Conservation (phyloP, 2,329 filamentous ascomycete species). For the Chaetomium sp. region DNA sequence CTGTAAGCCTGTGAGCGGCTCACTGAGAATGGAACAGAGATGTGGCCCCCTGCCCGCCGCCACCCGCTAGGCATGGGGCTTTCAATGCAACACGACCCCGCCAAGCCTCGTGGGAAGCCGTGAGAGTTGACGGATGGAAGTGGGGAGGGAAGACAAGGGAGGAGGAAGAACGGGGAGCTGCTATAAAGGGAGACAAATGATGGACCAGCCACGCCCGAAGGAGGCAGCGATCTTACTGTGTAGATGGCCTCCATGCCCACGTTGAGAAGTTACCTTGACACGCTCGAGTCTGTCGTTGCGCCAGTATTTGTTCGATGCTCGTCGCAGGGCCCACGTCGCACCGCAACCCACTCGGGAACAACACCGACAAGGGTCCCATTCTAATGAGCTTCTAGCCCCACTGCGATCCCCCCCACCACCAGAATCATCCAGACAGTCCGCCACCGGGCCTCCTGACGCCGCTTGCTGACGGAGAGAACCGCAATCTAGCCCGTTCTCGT, state of each 20-base stretch:
- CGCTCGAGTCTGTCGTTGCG: neutral
- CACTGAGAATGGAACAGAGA: neutral
- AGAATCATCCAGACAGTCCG: neutral
- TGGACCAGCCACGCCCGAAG: neutral
- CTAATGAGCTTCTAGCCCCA: neutral
- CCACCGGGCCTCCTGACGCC: neutral
- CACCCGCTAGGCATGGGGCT: neutral
- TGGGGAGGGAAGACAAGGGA: conserved; percentile 1
- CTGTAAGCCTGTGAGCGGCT: no score
- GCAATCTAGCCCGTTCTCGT: neutral
- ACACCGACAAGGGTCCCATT: conserved; percentile 3
- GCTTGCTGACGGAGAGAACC: neutral
- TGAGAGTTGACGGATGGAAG: neutral
- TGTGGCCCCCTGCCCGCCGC: conserved; percentile 12
- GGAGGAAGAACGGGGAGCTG: neutral
- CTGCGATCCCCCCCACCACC: neutral
- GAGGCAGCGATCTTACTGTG: neutral
- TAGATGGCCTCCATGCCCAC: neutral
- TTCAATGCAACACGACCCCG: conserved; percentile 9
- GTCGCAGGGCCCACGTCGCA: neutral
- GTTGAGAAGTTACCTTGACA: neutral
- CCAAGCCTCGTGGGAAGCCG: conserved; percentile 7
- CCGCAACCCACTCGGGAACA: conserved; percentile 16
- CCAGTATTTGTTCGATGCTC: neutral
- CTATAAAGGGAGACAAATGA: neutral